Base-by-base conservation (phyloP, 192 early-diverging fungal species). In the Coemansia reversa region DNA sequence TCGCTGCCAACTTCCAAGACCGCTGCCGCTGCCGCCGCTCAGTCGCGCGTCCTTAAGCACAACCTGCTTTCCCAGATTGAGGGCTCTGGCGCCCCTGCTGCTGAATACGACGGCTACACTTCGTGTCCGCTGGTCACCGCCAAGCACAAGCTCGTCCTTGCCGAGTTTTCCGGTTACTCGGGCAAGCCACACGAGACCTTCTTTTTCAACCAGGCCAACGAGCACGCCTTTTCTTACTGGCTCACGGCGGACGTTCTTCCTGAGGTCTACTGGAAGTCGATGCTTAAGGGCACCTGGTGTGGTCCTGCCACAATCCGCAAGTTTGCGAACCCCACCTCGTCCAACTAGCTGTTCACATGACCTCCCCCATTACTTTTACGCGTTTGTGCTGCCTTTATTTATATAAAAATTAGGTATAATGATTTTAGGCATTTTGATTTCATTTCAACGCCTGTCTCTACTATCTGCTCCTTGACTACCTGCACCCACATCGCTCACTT, bases 1-100 rank as follows among this genome's bases (percentile, higher is more conserved):
- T 88, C 86, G 14, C 79, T 91, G n/a, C 93, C 93, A 14, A 94
- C 93, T 0, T 93, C 92, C 61, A 94, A 94, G 83, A 94, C 93
- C 5, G 93, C 93, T 9, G 92, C 93, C 23, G 92, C 93, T n/a
- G 92, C 91, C 55, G 86, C 93, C 20, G 86, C 84, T 35, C 87
- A 94, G 77, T 86, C 89, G n/a, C 83, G 70, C 28, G 88, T 93
- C 0, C 67, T 93, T 16, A 89, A 86, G 73, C 75, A 86, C 60
- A 94, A 94, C 76, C 71, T 94, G 58, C 76, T 91, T 35, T 75
- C 70, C 54, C 70, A 82, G 58, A 83, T 92, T 30, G 58, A 79
- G 23, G 86, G 84, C 23, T 82, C 82, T 22, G 63, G 66, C 2
- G 71, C 60, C 8, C 77, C 84, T 5, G 60, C 76, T 23, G 79